Evolutionary conservation across 148 eudicot species (phyloP), one percentile per base, ranked within the genome.

Genomic region (Chenopodium quinoa): DNA sequence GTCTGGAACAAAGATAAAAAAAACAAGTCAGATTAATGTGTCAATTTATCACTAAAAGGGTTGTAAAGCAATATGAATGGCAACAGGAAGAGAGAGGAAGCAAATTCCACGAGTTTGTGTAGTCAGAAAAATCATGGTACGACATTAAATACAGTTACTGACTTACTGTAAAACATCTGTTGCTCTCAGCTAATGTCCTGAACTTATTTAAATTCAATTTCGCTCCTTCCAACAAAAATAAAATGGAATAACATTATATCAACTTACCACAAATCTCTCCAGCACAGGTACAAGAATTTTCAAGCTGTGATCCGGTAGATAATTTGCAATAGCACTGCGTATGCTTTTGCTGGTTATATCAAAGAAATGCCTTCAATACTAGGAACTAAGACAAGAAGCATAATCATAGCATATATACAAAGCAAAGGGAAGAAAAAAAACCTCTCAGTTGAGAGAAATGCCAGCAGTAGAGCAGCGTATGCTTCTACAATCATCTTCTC

Each of bases 401-500:
- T 56, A 37, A 80, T 52, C 10, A 65, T 1, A 71, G 32, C 73
- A 78, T 12, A 54, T 80, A 20, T 11, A 56, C 62, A 77, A 50
- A 47, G 52, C 13, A 60, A 37, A 12, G 20, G 76, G 7, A 71
- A 63, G 32, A 70, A 83, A 50, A 66, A 66, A 60, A 84, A 92
- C 97, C 97, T 93, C 83, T 91, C 97, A 12, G 93, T 92, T 47
- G 98, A 96, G 86, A 93, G 97, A 83, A 96, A 96, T 34, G 99
- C 99, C 54, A 96, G 92, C 82, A 93, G 90, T 73, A 96, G 90
- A 65, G 99, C 98, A 34, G 99, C 83, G 86, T 96, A 96, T 58
- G 98, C 99, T 88, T 93, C 99, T 23, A 96, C 90, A 54, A 93
- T 93, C 97, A 91, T 96, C 81, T 96, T 93, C 83, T 96, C 99